A percentile compares a stretch with the other conserved stretches of the same genome.
Conservation (phyloP, 2,329 filamentous ascomycete species). For the Conoideocrella luteorostrata region DNA sequence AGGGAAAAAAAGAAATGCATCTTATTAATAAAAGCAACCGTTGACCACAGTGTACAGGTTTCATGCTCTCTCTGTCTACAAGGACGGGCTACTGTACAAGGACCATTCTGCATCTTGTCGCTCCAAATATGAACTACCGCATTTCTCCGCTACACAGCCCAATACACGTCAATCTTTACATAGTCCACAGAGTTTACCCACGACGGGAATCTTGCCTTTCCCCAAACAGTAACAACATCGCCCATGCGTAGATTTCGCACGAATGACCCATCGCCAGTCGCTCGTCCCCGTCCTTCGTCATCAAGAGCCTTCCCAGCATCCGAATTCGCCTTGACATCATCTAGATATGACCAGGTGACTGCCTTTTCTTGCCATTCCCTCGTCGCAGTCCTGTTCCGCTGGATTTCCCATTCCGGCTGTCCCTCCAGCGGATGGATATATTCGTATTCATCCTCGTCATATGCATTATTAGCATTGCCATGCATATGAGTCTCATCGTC, state of each 20-base stretch:
- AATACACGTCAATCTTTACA: constrained; percentile 51
- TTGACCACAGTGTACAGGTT: too few species aligned
- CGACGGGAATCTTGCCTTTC: constrained; percentile 45
- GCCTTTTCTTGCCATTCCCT: constrained; percentile 31
- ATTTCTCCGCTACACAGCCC: constrained; percentile 36
- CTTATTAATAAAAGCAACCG: too few species aligned
- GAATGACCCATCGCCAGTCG: constrained; percentile 47
- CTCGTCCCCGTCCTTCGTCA: constrained; percentile 41
- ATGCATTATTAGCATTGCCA: background rate
- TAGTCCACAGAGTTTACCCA: constrained; percentile 48
- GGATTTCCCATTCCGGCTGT: constrained; percentile 35
- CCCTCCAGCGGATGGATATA: constrained; percentile 33
- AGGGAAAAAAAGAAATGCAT: too few species aligned
- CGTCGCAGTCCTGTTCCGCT: constrained; percentile 37
- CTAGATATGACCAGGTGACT: constrained; percentile 48
- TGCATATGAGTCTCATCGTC: background rate
- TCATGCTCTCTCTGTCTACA: too few species aligned
- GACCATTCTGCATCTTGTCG: too few species aligned
- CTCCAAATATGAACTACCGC: too few species aligned
- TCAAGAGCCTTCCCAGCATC: constrained; percentile 31
- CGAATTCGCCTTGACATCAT: constrained; percentile 39
- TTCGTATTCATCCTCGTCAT: constrained; percentile 16
- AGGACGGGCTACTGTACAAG: too few species aligned
- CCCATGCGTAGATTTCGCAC: constrained; percentile 50
- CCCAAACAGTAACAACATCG: constrained; percentile 57